Base-by-base conservation (phyloP, 1,284 basidiomycete species). In the Cronartium ribicola region DNA sequence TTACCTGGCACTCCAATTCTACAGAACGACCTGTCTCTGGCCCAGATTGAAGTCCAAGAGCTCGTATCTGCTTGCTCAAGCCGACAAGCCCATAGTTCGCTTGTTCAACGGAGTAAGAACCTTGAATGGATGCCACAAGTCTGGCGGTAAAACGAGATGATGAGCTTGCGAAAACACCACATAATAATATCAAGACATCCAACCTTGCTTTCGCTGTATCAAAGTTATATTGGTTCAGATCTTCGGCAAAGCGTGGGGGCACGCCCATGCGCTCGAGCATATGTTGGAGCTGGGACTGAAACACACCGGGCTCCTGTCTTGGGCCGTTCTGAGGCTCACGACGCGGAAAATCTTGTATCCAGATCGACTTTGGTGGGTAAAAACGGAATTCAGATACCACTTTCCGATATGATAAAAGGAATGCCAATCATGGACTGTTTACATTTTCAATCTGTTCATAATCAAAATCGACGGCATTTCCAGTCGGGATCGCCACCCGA, bases 321-420 rank as follows among this genome's bases (percentile, higher is more conserved):
- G 13, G 55, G 43, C 60, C 48, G 11, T 41, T 70, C 22, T 57
- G 60, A 8, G 41, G 44, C 11, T n/a, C 37, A 17, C 40, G 40
- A 3, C 13, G 57, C 46, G 63, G 48, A 60, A 73, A 73, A 62
- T 73, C 71, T 66, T 73, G 71, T 13, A 73, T 66, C 71, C 71
- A 73, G 44, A 73, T 51, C 40, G 63, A 57, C 71, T 73, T 41
- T 20, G 17, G 22, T 10, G 36, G 20, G 44, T 29, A 46, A 11
- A 20, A 66, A 66, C 13, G 17, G 8, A 48, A 43, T 7, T 44
- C 22, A 14, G n/a, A 51, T 5, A 39, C 17, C n/a, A 64, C 37
- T 10, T 22, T n/a, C 8, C 17, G 5, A n/a, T 14, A 40, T 17
- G 7, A 20, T 10, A 40, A 22, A 64, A 64, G 2, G 43, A 4